Evolutionary conservation across 73 alveolate species (phyloP).

Genomic region (Tetrahymena malaccensis): DNA sequence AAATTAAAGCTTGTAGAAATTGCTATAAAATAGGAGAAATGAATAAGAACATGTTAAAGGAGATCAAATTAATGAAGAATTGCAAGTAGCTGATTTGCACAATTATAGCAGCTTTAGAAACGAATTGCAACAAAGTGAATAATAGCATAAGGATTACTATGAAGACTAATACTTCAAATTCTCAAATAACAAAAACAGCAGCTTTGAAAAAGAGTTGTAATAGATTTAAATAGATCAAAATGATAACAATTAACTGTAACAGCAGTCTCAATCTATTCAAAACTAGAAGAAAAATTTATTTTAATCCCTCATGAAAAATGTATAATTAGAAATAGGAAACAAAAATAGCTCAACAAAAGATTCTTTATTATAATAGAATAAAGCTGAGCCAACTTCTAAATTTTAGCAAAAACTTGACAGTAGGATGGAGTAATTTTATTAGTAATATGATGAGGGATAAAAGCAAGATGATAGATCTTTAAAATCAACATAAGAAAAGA

Average conservation of each 20-base stretch:
- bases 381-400: neutral
- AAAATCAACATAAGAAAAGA: neutral
- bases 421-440: neutral
- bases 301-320: neutral
- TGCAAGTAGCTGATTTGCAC: neutral
- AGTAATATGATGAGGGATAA: neutral
- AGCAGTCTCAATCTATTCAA: neutral
- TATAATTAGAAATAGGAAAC: neutral
- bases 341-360: neutral
- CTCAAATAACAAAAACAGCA: neutral
- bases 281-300: neutral
- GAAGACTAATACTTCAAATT: neutral
- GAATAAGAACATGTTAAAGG: neutral
- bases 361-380: neutral
- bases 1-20: neutral
- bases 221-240: neutral
- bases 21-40: neutral
- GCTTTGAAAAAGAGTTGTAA: neutral
- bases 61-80: neutral
- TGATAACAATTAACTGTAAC: neutral
- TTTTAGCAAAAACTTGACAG: neutral
- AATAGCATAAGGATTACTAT: neutral
- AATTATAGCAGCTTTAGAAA: neutral
- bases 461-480: neutral
- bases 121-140: neutral